phyloP scores from a whole-genome alignment of 371 early-diverging fungal genomes.

The Mucor irregularis region DNA sequence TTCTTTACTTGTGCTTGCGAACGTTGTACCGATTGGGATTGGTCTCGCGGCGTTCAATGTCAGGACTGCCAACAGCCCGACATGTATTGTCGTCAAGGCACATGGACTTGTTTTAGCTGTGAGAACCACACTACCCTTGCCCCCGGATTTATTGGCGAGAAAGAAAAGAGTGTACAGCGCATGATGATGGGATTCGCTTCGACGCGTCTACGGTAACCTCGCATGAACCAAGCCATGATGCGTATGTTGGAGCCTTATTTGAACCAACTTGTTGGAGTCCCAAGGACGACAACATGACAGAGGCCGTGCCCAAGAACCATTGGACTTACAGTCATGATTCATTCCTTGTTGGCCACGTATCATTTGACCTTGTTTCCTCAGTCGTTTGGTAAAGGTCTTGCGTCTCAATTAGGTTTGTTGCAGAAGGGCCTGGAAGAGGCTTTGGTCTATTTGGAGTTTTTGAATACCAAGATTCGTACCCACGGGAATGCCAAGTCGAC shows the following conservation, averaged over 20 bases:
- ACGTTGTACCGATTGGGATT: constrained; percentile 42
- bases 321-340: constrained; percentile 43
- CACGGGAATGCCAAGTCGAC: constrained; percentile 1
- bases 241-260: constrained; percentile 47
- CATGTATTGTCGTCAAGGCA: constrained; percentile 1
- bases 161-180: constrained; percentile 27
- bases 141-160: constrained; percentile 19
- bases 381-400: constrained; percentile 46
- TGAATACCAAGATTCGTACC: constrained; percentile 19
- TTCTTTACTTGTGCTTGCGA: constrained; percentile 47
- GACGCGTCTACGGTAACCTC: constrained; percentile 22
- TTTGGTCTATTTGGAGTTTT: constrained; percentile 29
- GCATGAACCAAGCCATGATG: constrained; percentile 26
- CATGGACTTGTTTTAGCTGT: constrained; percentile 29
- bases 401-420: constrained; percentile 32
- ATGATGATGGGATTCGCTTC: constrained; percentile 35
- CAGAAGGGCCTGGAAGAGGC: constrained; percentile 41
- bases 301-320: constrained; percentile 31
- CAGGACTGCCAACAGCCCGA: constrained; percentile 3
- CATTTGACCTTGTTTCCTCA: constrained; percentile 42
- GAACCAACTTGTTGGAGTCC: constrained; percentile 27
- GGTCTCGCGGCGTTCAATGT: constrained; percentile 31
- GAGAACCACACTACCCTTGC: not conserved
- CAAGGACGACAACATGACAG: constrained; percentile 9
- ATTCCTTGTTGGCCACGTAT: constrained; percentile 38